These are phyloP conservation scores for Narthecium ossifragum DNA, from an alignment of 106 monocot genomes.

Conservation along the genomic window DNA sequence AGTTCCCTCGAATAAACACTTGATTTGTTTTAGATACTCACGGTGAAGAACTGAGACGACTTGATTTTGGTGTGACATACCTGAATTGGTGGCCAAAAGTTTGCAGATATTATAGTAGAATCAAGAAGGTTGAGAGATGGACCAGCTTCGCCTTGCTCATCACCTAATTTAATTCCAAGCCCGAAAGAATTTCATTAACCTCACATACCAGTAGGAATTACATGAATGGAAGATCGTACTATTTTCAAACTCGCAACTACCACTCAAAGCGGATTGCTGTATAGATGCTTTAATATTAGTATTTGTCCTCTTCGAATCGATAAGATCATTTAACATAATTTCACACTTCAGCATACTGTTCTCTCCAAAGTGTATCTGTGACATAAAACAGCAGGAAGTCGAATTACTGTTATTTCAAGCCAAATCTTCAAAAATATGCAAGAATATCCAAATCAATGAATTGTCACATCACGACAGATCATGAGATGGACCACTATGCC, in stretches of 20 bases:
- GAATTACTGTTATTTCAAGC: too few relatives aligned
- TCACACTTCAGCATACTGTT: constrained; percentile 98
- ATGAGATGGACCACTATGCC: too few relatives aligned
- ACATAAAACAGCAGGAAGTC: constrained; percentile 10
- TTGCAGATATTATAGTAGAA: constrained; percentile 89
- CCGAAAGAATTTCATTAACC: not conserved
- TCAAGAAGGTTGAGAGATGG: constrained; percentile 64
- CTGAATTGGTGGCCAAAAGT: constrained; percentile 98
- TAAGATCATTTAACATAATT: constrained; percentile 98
- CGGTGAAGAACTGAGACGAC: not conserved
- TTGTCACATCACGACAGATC: not conserved
- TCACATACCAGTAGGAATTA: not conserved
- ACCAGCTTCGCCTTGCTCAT: constrained; percentile 28
- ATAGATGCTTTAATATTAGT: constrained; percentile 87
- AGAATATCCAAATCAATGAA: too few relatives aligned
- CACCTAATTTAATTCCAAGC: constrained; percentile 21
- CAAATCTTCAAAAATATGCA: too few relatives aligned
- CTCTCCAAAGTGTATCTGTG: constrained; percentile 98
- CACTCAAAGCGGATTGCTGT: constrained; percentile 27
- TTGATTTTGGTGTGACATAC: constrained; percentile 29
- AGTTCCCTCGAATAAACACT: too few relatives aligned
- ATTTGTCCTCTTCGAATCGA: constrained; percentile 95
- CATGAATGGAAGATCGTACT: not conserved
- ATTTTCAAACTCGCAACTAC: constrained; percentile 27
- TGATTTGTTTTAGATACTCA: too few relatives aligned